Evolutionary conservation across 352 stramenopile genomes (phyloP), one percentile per base, ranked within the genome.

Genomic region (Phytophthora fragariae): DNA sequence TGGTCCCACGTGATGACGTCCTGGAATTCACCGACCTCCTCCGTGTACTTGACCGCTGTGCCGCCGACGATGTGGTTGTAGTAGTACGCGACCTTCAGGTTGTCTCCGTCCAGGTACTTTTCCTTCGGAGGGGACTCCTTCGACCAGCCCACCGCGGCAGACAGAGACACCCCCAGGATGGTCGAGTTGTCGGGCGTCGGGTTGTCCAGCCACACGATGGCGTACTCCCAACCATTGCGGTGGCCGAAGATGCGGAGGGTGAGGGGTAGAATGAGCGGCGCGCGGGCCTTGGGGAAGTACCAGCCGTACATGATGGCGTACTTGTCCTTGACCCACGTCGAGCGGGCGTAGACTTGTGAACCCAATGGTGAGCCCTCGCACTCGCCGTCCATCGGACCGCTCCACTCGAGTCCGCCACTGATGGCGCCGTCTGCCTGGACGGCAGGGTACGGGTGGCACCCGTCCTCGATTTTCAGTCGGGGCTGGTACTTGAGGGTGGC

Each of bases 141-240:
- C 3, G 37, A 47, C 63, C 70, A 77, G 9, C 73, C 73, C 21
- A 75, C 62, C 33, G 72, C 63, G 1, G 73, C 73, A 57, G 67
- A 70, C 21, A 70, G 33, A 9, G 60, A 74, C 8, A 59, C 41
- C 0, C 53, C 67, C 10, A 65, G 65, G 69, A 80, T 57, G 27
- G 55, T 75, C 33, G 73, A 58, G 33, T 74, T 75, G 5, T 63
- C 52, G 1, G 29, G 19, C 9, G 39, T 63, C 3, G 57, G 59
- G 7, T 72, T 72, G 56, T 76, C 73, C 37, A 85, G 70, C 78
- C 78, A 85, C 27, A 85, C 68, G 17, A 83, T 61, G 11, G 76
- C 68, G 56, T 83, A 80, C 68, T 85, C 78, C 78, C 78, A 85
- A 39, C 79, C 69, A 52, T 85, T 62, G 52, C 75, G 78, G 46